Evolutionary conservation across 129 eudicot species (phyloP).

Genomic region (Ambrosia artemisiifolia): DNA sequence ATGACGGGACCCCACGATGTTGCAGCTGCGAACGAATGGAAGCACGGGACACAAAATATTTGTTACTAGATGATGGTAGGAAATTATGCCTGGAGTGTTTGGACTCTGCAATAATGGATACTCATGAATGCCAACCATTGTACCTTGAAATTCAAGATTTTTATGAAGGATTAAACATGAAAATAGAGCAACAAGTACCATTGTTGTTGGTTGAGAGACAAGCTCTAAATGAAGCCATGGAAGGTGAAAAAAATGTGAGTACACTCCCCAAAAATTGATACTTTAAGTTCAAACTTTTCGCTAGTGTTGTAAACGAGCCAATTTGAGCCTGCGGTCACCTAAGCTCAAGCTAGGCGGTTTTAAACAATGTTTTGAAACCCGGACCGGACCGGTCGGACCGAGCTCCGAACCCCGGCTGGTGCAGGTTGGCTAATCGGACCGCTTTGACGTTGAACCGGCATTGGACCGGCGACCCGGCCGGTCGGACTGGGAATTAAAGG

Average conservation of each 20-base stretch:
- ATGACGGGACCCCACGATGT: conserved; percentile 38
- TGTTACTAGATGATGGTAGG: conserved; percentile 37
- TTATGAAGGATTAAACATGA: conserved; percentile 42
- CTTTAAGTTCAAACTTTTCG: not conserved
- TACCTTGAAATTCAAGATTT: conserved; percentile 41
- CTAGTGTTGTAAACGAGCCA: too few species aligned
- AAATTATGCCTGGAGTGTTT: conserved; percentile 41
- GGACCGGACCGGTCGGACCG: too few species aligned
- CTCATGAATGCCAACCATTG: conserved; percentile 42
- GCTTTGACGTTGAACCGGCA: too few species aligned
- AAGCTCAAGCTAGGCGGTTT: too few species aligned
- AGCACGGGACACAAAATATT: conserved; percentile 32
- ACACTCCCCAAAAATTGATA: not conserved
- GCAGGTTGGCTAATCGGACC: too few species aligned
- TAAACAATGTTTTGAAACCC: too few species aligned
- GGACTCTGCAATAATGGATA: conserved; percentile 45
- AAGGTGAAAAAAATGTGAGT: conserved; percentile 36
- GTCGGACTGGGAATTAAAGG: too few species aligned
- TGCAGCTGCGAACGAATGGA: conserved; percentile 41
- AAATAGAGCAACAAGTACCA: conserved; percentile 42
- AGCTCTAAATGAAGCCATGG: conserved; percentile 43
- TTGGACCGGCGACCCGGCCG: too few species aligned
- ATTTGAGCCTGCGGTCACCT: too few species aligned
- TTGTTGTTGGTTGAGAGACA: conserved; percentile 40
- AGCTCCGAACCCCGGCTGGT: too few species aligned